Base-by-base conservation (phyloP, 1,284 basidiomycete species). In the Xanthoconium separans region DNA sequence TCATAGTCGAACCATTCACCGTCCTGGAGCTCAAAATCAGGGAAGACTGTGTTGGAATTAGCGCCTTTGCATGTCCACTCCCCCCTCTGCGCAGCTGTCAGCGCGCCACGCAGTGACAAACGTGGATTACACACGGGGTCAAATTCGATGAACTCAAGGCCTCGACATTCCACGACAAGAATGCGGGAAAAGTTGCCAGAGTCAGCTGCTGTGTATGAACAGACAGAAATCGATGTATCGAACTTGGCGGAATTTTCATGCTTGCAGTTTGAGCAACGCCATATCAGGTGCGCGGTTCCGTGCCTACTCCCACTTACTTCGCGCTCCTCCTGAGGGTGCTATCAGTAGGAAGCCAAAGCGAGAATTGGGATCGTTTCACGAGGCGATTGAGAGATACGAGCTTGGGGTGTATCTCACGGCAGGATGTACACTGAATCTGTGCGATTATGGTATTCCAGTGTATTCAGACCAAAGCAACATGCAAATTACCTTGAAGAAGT, bases 1-100 rank as follows among this genome's bases (percentile, higher is more conserved):
- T 92, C 90, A 59, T 92, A 92, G 60, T 91, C 89, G 12, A 77
- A 78, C 90, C 90, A 92, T 70, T 90, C 87, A 12, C 75, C 78
- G 9, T 84, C 82, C 11, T 72, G 70, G 29, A 91, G 70, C 44
- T 85, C 82, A 13, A 90, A 78, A 5, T 89, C 82, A n/a, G 70
- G 39, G 61, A 91, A 91, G 1, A 69, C 55, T 0, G 78, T 80
- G 6, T 79, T 78, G 0, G 75, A 82, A 31, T 76, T 73, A 13
- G 61, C 64, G 12, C 89, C 89, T 44, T 75, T 74, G 61, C 89
- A 91, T 64, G 79, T 83, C 89, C 89, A 92, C 2, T 62, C 71
- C 1, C 90, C 89, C 84, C 37, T 46, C 50, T 61, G 51, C 24
- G 43, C 33, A 18, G 9, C 46, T 15, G 49, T 64, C 7, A 62